Base-by-base conservation (phyloP, 1,284 basidiomycete species). In the Ustilago cynodontis region DNA sequence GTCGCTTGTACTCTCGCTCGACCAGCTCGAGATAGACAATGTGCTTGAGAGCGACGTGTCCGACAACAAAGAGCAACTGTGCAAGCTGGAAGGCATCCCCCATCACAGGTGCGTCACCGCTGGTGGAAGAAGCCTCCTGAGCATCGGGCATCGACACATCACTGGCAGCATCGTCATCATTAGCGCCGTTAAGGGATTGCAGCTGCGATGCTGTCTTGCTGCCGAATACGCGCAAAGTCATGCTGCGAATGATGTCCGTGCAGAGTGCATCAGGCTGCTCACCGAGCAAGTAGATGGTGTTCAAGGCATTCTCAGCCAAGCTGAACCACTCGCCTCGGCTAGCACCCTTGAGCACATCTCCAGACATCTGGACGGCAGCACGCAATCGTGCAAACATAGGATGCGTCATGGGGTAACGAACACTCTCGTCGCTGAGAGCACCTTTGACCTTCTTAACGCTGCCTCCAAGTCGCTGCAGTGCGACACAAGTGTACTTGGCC, bases 391-490 rank as follows among this genome's bases (percentile, higher is more conserved):
- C 88, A 87, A 99, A 98, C 57, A 99, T 91, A 0, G 91, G 89
- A 71, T 92, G 93, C 49, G 93, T 91, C 93, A 98, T 98, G 2
- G 93, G 92, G 59, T 95, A 88, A 3, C 96, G 91, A 62, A 95
- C 89, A 6, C 91, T 93, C 81, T 94, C 93, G 88, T 98, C 94
- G 26, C 91, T 88, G 16, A 98, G 89, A 20, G 80, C 77, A 43
- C 86, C 96, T 88, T 99, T 99, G 78, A 99, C 91, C 86, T 98
- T 99, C 88, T 98, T 99, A 33, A 91, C 93, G 80, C 93, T 97
- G 1, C 97, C 97, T 54, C 94, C 93, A 18, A 99, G 88, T 0
- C 96, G 90, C 80, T 96, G 94, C 35, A 99, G 88, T 0, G 95
- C 95, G 52, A 98, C 91, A 82, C 94, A 98, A 0, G 95, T 97